Evolutionary conservation across 257 asterid species (phyloP), one percentile per base, ranked within the genome.

Genomic region (Osmanthus fragrans): DNA sequence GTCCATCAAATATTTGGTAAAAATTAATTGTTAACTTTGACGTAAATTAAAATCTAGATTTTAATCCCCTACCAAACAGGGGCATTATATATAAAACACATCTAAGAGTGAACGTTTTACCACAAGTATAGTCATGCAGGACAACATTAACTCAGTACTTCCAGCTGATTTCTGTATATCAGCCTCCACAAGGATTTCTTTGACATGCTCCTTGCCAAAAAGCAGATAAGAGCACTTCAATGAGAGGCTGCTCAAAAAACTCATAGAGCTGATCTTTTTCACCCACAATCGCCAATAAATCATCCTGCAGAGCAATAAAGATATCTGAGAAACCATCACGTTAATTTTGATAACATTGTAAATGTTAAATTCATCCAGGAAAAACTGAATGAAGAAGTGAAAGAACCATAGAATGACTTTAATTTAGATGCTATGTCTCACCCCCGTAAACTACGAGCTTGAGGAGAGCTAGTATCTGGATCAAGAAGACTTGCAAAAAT

Each of bases 101-200:
- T 39, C 71, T 29, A 76, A 64, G 76, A 72, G 34, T 58, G 71
- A 74, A 78, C 23, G 66, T 51, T 27, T 42, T 92, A 96, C 99
- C 98, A 93, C 99, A 80, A 96, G 97, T 77, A 96, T 85, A 73
- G 92, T 88, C 96, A 94, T 96, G 94, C 98, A 92, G 79, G 98
- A 89, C 85, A 89, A 85, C 79, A 89, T 85, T 74, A 92, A 79
- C 78, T 89, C 93, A 11, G 83, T 86, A 83, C 83, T 89, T 82
- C 94, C 99, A 78, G 89, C 84, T 72, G 97, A 85, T 81, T 93
- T 96, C 80, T 89, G 96, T 21, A 73, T 54, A 32, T 84, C 88
- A 80, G 92, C 92, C 90, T 92, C 94, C 82, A 79, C 80, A 83
- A 96, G 89, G 77, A 96, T 89, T 86, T 89, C 97, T 88, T 87